Evolutionary conservation across 257 asterid genomes (phyloP).

Genomic region (Scutellaria minor): DNA sequence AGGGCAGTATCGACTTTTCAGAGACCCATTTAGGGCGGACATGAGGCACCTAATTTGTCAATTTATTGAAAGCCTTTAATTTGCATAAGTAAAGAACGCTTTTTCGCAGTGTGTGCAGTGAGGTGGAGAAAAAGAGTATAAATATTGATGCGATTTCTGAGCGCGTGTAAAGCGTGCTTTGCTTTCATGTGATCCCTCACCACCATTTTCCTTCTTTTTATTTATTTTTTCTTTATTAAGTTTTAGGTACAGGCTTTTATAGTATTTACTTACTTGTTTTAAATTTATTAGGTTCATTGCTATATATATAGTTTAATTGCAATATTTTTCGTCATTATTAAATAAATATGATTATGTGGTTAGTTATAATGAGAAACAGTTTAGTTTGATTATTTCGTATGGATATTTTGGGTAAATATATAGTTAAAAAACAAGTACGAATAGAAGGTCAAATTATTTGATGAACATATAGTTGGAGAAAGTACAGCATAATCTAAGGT

Average conservation of each 20-base stretch:
- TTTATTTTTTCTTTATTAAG: neutral
- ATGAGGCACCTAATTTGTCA: conserved; percentile 34
- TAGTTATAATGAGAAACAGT: neutral
- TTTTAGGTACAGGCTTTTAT: conserved; percentile 11
- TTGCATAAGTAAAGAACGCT: conserved; percentile 36
- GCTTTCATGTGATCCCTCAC: conserved; percentile 41
- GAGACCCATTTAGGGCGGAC: neutral
- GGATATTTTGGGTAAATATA: neutral
- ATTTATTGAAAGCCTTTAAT: conserved; percentile 37
- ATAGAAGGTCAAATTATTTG: neutral
- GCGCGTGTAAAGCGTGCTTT: conserved; percentile 46
- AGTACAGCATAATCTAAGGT: neutral
- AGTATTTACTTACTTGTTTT: neutral
- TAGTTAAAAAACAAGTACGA: neutral
- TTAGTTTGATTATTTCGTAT: neutral
- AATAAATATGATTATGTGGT: neutral
- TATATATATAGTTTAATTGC: neutral
- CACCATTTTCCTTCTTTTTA: neutral
- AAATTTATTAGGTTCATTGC: too few species aligned
- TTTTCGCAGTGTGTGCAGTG: conserved; percentile 37
- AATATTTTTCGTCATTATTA: neutral
- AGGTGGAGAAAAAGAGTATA: conserved; percentile 24
- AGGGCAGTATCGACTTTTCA: conserved; percentile 46
- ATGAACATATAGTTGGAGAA: neutral
- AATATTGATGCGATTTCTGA: conserved; percentile 38